These are phyloP conservation scores for Sordariomycetes sp. DNA, from an alignment of 2,329 filamentous ascomycete genomes.

Conservation along the genomic window DNA sequence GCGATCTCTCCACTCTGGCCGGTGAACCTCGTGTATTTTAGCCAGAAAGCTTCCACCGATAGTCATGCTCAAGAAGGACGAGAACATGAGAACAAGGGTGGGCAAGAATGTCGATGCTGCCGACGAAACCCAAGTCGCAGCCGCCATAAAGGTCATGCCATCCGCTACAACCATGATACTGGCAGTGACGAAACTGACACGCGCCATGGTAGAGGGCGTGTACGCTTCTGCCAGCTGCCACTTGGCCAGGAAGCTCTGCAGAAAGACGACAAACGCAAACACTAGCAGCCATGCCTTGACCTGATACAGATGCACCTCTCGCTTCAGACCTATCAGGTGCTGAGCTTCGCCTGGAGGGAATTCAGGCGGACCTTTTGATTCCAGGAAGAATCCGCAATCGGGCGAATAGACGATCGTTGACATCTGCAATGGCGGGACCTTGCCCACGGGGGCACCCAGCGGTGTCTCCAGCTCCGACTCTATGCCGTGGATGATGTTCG, in stretches of 20 bases:
- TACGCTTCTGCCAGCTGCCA: constrained; percentile 57
- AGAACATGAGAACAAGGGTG: constrained; percentile 42
- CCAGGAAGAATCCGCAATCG: constrained; percentile 58
- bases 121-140: constrained; percentile 46
- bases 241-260: constrained; percentile 54
- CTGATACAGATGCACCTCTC: constrained; percentile 46
- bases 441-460: constrained; percentile 45
- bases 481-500: constrained; percentile 39
- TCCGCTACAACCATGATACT: constrained; percentile 55
- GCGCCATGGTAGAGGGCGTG: constrained; percentile 57
- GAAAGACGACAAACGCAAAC: constrained; percentile 46
- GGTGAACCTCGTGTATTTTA: constrained; percentile 51
- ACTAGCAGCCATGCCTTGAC: constrained; percentile 51
- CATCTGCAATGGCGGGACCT: constrained; percentile 49
- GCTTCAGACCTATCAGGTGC: constrained; percentile 52
- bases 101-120: constrained; percentile 47
- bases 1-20: constrained; percentile 43
- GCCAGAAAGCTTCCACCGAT: constrained; percentile 49
- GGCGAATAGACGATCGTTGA: constrained; percentile 58
- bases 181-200: constrained; percentile 56
- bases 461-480: constrained; percentile 56
- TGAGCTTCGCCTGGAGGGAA: constrained; percentile 40
- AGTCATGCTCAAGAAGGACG: constrained; percentile 44
- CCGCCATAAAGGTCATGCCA: constrained; percentile 47
- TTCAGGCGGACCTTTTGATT: constrained; percentile 52